phyloP scores from a whole-genome alignment of 2,329 filamentous ascomycete genomes.

The Ambrosiella cleistominuta region DNA sequence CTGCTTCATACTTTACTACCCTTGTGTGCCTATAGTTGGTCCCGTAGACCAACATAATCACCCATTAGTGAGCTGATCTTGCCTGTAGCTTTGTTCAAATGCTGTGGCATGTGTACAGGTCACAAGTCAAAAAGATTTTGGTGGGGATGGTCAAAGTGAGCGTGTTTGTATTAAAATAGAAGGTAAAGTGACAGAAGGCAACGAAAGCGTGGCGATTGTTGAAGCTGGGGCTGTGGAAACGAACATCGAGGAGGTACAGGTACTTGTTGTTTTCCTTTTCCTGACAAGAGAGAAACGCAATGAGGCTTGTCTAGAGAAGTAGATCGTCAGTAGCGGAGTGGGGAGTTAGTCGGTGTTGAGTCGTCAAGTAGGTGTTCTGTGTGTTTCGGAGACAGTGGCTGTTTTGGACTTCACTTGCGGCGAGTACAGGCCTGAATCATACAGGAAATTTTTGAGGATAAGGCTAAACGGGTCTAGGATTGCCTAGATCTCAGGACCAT shows the following conservation, averaged over 20 bases:
- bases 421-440: conserved; percentile 47
- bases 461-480: conserved; percentile 46
- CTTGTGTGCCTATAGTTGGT: conserved; percentile 29
- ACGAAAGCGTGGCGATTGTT: conserved; percentile 29
- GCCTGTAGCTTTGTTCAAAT: conserved; percentile 39
- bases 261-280: too few species aligned
- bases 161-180: conserved; percentile 42
- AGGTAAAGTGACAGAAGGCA: conserved; percentile 35
- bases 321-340: not conserved
- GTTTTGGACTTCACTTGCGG: conserved; percentile 48
- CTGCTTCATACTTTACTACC: conserved; percentile 21
- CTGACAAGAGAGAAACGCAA: too few species aligned
- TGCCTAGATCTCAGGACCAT: conserved; percentile 50
- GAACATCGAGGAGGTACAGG: conserved; percentile 29
- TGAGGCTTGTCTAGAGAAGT: too few species aligned
- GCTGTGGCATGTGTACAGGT: conserved; percentile 44
- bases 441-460: conserved; percentile 48
- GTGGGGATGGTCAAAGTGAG: conserved; percentile 47
- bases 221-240: conserved; percentile 38
- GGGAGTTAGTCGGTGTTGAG: conserved; percentile 9
- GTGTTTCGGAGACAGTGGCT: conserved; percentile 41
- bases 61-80: conserved; percentile 38
- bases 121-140: conserved; percentile 47
- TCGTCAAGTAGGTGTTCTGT: conserved; percentile 34
- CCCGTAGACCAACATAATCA: conserved; percentile 31